phyloP scores from a whole-genome alignment of 176 grass and related monocot species.

The Pharus latifolius region DNA sequence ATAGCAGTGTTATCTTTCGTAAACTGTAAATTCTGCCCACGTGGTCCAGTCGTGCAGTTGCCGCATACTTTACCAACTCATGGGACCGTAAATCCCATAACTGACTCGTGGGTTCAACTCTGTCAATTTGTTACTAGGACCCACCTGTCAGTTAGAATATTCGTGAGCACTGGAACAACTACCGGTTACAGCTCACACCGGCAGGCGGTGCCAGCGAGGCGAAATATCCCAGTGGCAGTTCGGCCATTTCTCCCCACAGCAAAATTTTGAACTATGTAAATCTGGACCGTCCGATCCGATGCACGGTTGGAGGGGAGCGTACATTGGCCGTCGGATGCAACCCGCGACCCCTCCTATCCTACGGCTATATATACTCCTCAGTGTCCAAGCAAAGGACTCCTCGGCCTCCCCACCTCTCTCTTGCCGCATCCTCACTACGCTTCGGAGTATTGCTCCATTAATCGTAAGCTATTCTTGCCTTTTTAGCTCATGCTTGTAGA shows the following conservation, averaged over 20 bases:
- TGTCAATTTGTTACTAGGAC: not conserved
- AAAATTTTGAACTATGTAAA: not conserved
- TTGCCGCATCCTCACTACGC: not conserved
- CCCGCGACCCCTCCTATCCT: not conserved
- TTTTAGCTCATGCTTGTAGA: not conserved
- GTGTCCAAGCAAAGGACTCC: not conserved
- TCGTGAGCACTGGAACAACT: not conserved
- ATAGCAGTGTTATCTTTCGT: too few relatives aligned
- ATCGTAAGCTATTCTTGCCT: not conserved
- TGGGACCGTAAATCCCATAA: not conserved
- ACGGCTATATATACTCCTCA: slow-evolving; percentile 8
- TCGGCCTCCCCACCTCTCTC: not conserved
- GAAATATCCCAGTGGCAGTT: not conserved
- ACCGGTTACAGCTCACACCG: not conserved
- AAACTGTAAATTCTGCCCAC: too few relatives aligned
- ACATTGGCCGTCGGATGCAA: not conserved
- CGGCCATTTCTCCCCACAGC: not conserved
- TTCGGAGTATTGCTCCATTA: not conserved
- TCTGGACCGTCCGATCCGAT: not conserved
- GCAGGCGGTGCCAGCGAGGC: not conserved
- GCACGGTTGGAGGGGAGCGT: not conserved
- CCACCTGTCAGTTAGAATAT: not conserved
- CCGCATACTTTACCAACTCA: not conserved
- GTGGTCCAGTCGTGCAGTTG: too few relatives aligned
- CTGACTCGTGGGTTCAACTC: not conserved